Conservation (phyloP, 1,139 yeast species). For the Starmera stellimalicola region DNA sequence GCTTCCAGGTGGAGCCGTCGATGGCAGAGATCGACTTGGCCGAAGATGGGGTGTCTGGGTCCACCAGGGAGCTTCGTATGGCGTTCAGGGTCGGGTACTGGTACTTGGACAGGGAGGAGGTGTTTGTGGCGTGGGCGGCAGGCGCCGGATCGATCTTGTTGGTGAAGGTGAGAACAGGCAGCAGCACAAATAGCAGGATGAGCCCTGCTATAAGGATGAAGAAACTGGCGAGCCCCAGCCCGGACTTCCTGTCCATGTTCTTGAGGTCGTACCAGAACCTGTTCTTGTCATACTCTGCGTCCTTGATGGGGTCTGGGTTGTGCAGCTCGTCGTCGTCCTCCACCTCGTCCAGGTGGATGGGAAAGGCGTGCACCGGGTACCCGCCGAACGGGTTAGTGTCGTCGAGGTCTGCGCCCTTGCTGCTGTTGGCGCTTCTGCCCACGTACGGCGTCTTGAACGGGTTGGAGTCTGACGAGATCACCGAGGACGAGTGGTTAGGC, state of each 20-base stretch:
- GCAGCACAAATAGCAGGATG: constrained; percentile 52
- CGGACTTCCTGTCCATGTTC: constrained; percentile 48
- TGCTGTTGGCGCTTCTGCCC: too few species aligned
- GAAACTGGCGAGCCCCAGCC: constrained; percentile 52
- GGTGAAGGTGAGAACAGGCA: constrained; percentile 69
- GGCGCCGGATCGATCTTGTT: constrained; percentile 40
- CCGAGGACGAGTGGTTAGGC: background rate
- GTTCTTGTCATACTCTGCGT: constrained; percentile 66
- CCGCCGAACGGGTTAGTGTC: constrained; percentile 87
- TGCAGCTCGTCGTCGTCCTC: constrained; percentile 89
- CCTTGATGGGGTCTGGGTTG: constrained; percentile 87
- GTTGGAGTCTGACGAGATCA: too few species aligned
- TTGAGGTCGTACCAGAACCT: constrained; percentile 51
- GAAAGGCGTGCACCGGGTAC: constrained; percentile 83
- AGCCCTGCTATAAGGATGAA: constrained; percentile 48
- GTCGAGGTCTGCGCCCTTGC: constrained; percentile 25
- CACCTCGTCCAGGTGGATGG: constrained; percentile 76
- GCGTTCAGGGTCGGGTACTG: constrained; percentile 42
- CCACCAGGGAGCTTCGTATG: constrained; percentile 39
- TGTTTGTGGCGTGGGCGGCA: constrained; percentile 27
- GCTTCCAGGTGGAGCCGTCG: constrained; percentile 39
- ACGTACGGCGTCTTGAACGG: too few species aligned
- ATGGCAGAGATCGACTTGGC: constrained; percentile 29
- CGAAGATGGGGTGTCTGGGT: constrained; percentile 45
- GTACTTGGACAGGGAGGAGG: constrained; percentile 40